Evolutionary conservation across 192 early-diverging fungal genomes (phyloP).

Genomic region (Backusella macrospora): DNA sequence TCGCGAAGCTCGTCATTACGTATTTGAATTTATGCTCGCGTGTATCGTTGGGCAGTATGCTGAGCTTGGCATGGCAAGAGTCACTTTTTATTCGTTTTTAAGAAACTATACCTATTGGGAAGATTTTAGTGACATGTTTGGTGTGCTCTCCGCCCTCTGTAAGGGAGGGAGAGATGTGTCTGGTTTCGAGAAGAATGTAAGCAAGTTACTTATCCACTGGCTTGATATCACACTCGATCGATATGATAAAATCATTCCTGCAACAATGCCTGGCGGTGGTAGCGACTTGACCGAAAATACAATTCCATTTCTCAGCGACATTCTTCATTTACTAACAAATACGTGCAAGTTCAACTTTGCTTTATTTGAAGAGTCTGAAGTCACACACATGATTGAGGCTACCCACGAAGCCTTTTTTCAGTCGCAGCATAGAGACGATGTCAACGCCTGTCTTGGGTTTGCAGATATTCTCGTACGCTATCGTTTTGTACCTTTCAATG

Average conservation of each 20-base stretch:
- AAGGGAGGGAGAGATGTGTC: conserved; percentile 61
- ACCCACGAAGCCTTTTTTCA: conserved; percentile 45
- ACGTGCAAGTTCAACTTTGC: conserved; percentile 61
- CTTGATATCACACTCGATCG: conserved; percentile 47
- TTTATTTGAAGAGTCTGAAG: conserved; percentile 57
- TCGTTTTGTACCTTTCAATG: conserved; percentile 52
- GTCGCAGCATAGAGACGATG: conserved; percentile 48
- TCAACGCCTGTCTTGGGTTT: conserved; percentile 48
- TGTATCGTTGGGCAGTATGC: conserved; percentile 59
- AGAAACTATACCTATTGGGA: conserved; percentile 50
- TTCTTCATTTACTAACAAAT: conserved; percentile 49
- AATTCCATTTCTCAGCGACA: conserved; percentile 50
- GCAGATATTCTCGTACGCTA: conserved; percentile 60
- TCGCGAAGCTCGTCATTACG: conserved; percentile 52
- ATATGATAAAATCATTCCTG: conserved; percentile 9
- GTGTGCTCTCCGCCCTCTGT: conserved; percentile 50
- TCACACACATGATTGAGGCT: conserved; percentile 49
- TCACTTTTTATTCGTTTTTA: conserved; percentile 57
- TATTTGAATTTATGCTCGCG: conserved; percentile 62
- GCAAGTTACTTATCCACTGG: conserved; percentile 52
- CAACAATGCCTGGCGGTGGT: background rate
- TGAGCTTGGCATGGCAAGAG: conserved; percentile 57
- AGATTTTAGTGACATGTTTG: conserved; percentile 55
- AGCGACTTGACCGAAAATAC: background rate
- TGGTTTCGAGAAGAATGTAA: conserved; percentile 62